Evolutionary conservation across 139 green algal genomes (phyloP).

Genomic region (Asterochloris sp.): DNA sequence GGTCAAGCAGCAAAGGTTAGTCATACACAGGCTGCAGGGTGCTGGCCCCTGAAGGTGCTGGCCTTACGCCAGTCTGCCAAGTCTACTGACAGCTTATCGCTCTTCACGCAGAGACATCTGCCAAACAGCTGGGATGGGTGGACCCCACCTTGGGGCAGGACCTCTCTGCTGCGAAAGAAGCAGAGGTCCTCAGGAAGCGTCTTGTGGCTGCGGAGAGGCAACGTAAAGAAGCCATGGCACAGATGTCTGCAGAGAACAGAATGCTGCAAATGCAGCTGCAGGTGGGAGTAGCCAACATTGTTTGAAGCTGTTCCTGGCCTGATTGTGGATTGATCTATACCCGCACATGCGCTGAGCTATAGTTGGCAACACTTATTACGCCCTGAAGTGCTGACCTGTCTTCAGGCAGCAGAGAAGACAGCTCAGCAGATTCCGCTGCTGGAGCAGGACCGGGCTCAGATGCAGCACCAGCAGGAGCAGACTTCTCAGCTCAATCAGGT

Average conservation of each 20-base stretch:
- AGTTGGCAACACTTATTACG: not conserved
- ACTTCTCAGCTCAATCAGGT: constrained; percentile 12
- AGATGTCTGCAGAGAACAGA: constrained; percentile 12
- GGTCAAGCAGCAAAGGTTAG: not conserved
- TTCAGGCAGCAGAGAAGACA: not conserved
- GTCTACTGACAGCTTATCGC: not conserved
- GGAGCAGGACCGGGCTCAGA: not conserved
- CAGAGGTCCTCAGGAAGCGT: constrained; percentile 14
- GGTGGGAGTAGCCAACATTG: not conserved
- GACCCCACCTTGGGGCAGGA: constrained; percentile 7
- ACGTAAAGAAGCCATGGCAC: constrained; percentile 10
- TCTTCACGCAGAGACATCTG: not conserved
- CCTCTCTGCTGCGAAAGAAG: not conserved
- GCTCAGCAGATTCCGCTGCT: constrained; percentile 3
- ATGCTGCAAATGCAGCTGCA: constrained; percentile 17
- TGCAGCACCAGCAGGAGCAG: constrained; percentile 7
- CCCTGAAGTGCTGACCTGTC: not conserved
- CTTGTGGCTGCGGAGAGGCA: constrained; percentile 21
- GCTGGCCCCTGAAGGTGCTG: not conserved
- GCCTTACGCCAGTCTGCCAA: not conserved
- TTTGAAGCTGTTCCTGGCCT: not conserved
- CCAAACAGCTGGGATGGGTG: not conserved
- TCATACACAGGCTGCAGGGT: not conserved
- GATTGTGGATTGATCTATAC: not conserved
- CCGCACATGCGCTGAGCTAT: too few species aligned